Base-by-base conservation (phyloP, 2,329 filamentous ascomycete genomes). In the Lecanosticta acicola region DNA sequence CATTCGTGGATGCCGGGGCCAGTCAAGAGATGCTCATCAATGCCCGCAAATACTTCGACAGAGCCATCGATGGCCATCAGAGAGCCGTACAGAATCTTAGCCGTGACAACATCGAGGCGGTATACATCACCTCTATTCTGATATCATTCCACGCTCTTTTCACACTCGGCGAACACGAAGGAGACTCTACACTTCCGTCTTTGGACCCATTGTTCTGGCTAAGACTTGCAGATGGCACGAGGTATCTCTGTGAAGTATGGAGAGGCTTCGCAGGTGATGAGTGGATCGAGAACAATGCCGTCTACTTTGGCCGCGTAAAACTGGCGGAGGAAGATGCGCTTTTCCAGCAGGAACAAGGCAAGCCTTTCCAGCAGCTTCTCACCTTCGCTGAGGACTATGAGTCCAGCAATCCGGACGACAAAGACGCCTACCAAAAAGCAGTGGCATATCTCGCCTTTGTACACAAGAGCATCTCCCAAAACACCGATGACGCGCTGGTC, bases 131-230 rank as follows among this genome's bases (percentile, higher is more conserved):
- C 10, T 59, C 58, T 2, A 46, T 56, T 11, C 49, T 59, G 3
- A 48, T 58, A 3, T 51, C 55, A 2, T 56, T 54, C 37, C 49
- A 55, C 32, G 53, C 56, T 3, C 50, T 59, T n/a, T 56, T 59
- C 40, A 51, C 44, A 2, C 42, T 60, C 10, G 48, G 54, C 10
- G 57, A 58, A 29, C 35, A 47, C 9, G 48, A 54, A 20, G 46
- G 51, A 13, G 49, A 54, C 32, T 13, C 48, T 19, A 51, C 45
- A 8, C 36, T 55, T 14, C 53, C 49, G 7, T 45, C 50, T 3
- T 35, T 50, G 16, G 55, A 59, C 50, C 49, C 55, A 1, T 35
- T 52, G 18, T 46, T 54, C 9, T 60, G 57, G 58, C 43, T 55
- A 9, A 47, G 57, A 13, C 48, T 59, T 8, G 50, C 57, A n/a